phyloP scores from a whole-genome alignment of 2,329 filamentous ascomycete species.

The Aaosphaeria arxii region DNA sequence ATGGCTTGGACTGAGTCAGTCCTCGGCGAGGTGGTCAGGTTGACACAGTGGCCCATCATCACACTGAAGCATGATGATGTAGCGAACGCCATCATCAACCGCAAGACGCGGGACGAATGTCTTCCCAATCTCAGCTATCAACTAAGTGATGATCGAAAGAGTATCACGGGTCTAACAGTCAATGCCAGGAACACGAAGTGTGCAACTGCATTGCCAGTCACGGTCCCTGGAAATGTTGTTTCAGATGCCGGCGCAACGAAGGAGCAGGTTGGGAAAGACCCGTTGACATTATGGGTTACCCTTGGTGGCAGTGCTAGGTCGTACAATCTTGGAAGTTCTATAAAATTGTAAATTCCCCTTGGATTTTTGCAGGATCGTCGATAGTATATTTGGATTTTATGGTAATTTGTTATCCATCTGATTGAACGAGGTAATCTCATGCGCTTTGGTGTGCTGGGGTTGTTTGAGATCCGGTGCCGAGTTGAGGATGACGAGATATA shows the following conservation, averaged over 20 bases:
- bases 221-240: slow-evolving; percentile 45
- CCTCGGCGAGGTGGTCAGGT: slow-evolving; percentile 50
- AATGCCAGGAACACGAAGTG: slow-evolving; percentile 45
- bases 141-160: slow-evolving; percentile 37
- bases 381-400: too few relatives aligned
- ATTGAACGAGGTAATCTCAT: too few relatives aligned
- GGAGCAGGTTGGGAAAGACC: slow-evolving; percentile 50
- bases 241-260: slow-evolving; percentile 38
- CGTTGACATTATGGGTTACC: slow-evolving; percentile 29
- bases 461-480: too few relatives aligned
- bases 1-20: slow-evolving; percentile 56
- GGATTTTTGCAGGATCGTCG: too few relatives aligned
- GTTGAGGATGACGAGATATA: background rate
- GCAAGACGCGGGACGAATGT: slow-evolving; percentile 52
- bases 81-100: slow-evolving; percentile 48
- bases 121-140: slow-evolving; percentile 46
- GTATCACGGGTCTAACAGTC: slow-evolving; percentile 49
- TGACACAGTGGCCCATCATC: slow-evolving; percentile 50
- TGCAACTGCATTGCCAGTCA: slow-evolving; percentile 49
- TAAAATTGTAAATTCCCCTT: background rate
- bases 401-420: too few relatives aligned
- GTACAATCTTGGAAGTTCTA: background rate
- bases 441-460: too few relatives aligned
- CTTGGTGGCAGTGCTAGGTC: slow-evolving; percentile 20
- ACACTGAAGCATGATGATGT: slow-evolving; percentile 53